phyloP scores from a whole-genome alignment of 257 asterid species.

The Verbascum thapsus region DNA sequence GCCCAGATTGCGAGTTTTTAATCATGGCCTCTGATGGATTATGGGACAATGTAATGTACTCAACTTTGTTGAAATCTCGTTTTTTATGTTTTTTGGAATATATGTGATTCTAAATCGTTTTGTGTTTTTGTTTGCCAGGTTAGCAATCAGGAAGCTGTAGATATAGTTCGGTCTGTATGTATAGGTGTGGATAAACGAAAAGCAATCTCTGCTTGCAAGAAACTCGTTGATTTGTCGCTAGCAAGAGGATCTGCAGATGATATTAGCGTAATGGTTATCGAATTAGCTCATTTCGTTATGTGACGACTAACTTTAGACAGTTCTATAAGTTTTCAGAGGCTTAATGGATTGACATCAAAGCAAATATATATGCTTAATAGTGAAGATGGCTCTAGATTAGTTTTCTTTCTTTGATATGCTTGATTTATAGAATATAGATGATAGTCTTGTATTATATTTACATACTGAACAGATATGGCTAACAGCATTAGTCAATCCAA shows the following conservation, averaged over 20 bases:
- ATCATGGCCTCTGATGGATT: constrained; percentile 89
- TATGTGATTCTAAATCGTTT: constrained; percentile 19
- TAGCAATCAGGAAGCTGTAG: constrained; percentile 82
- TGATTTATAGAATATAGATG: constrained; percentile 6
- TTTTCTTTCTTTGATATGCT: constrained; percentile 12
- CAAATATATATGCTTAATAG: background rate
- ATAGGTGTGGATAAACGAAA: constrained; percentile 43
- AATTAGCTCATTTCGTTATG: constrained; percentile 44
- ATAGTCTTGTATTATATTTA: constrained; percentile 23
- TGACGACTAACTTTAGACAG: background rate
- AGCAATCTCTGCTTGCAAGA: constrained; percentile 60
- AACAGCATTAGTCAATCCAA: constrained; percentile 21
- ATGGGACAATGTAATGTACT: constrained; percentile 67
- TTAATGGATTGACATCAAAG: background rate
- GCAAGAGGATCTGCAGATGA: constrained; percentile 77
- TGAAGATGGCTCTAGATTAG: constrained; percentile 10
- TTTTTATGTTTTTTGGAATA: background rate
- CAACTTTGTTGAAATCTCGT: constrained; percentile 1
- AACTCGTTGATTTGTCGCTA: constrained; percentile 62
- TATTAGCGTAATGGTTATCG: constrained; percentile 63
- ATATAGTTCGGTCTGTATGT: constrained; percentile 49
- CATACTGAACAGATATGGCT: constrained; percentile 19
- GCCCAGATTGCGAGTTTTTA: constrained; percentile 66
- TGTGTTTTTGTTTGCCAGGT: constrained; percentile 45
- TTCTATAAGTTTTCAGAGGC: background rate